Conservation (phyloP, 192 early-diverging fungal species). For the Mortierella claussenii region DNA sequence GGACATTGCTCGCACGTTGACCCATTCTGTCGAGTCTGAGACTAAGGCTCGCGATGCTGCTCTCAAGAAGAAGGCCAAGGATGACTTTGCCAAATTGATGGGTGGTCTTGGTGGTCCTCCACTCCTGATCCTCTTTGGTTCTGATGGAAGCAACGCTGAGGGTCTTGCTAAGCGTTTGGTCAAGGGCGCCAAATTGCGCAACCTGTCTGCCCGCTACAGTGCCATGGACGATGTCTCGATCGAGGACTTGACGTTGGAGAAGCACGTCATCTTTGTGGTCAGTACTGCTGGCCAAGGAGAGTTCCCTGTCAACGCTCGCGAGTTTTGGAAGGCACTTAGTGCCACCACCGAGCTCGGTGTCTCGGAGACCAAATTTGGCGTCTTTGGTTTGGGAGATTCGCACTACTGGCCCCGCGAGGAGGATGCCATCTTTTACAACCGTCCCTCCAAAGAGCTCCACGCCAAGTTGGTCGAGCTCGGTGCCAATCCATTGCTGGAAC, state of each 20-base stretch:
- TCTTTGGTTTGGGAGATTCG: slow-evolving; percentile 93
- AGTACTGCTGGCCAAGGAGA: slow-evolving; percentile 97
- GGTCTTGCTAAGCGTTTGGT: slow-evolving; percentile 84
- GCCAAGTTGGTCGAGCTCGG: slow-evolving; percentile 81
- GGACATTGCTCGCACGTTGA: slow-evolving; percentile 62
- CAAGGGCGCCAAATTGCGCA: slow-evolving; percentile 84
- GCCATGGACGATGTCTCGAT: slow-evolving; percentile 86
- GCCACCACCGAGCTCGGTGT: slow-evolving; percentile 70
- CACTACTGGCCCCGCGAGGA: slow-evolving; percentile 97
- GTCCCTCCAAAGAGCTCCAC: slow-evolving; percentile 90
- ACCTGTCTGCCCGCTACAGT: slow-evolving; percentile 78
- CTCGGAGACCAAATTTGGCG: slow-evolving; percentile 74
- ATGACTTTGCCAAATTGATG: slow-evolving; percentile 75
- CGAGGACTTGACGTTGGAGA: slow-evolving; percentile 83
- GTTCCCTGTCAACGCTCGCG: slow-evolving; percentile 90
- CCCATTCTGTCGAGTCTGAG: slow-evolving; percentile 73
- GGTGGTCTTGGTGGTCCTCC: slow-evolving; percentile 81
- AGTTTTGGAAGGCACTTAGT: slow-evolving; percentile 86
- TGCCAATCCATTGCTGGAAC: slow-evolving; percentile 66
- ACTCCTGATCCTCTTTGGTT: slow-evolving; percentile 89
- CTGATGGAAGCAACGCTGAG: slow-evolving; percentile 92
- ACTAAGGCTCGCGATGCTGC: slow-evolving; percentile 70
- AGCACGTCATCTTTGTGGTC: slow-evolving; percentile 79
- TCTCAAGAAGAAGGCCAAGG: slow-evolving; percentile 71
- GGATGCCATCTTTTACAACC: slow-evolving; percentile 92